phyloP scores from a whole-genome alignment of 768 basidiomycete species.

The Lactarius sanguifluus region DNA sequence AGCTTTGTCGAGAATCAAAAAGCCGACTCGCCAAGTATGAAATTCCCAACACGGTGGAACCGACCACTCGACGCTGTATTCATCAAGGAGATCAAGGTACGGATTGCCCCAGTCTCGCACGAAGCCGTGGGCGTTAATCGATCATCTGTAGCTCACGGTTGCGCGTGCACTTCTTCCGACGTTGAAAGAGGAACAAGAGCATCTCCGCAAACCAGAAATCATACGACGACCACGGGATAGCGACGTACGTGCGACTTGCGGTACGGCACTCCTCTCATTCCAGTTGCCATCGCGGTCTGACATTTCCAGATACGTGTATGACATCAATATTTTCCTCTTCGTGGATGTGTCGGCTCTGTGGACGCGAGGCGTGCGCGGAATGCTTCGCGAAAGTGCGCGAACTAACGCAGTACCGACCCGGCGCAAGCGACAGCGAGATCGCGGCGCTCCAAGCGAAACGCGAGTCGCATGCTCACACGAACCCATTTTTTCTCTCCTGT shows the following conservation, averaged over 20 bases:
- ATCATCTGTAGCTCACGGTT: constrained; percentile 53
- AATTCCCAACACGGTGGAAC: constrained; percentile 70
- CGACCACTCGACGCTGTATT: constrained; percentile 49
- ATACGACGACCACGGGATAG: constrained; percentile 75
- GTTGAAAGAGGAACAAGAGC: constrained; percentile 61
- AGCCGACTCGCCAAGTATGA: constrained; percentile 57
- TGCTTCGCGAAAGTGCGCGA: constrained; percentile 73
- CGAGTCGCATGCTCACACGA: constrained; percentile 61
- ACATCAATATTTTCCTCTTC: constrained; percentile 88
- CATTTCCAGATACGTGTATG: constrained; percentile 78
- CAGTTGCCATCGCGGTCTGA: constrained; percentile 14
- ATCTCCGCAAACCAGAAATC: constrained; percentile 55
- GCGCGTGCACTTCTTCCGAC: constrained; percentile 67
- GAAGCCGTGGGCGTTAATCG: background rate
- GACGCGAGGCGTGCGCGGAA: constrained; percentile 84
- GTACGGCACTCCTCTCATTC: constrained; percentile 43
- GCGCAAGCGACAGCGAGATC: constrained; percentile 48
- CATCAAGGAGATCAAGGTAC: constrained; percentile 62
- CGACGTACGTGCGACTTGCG: constrained; percentile 83
- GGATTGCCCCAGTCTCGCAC: constrained; percentile 12
- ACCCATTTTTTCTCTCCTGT: constrained; percentile 75
- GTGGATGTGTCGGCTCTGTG: constrained; percentile 91
- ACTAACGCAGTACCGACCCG: constrained; percentile 54
- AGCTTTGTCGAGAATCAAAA: constrained; percentile 68
- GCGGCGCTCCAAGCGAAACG: constrained; percentile 50